phyloP scores from a whole-genome alignment of 1,284 basidiomycete species.

The Exobasidium rhododendri region DNA sequence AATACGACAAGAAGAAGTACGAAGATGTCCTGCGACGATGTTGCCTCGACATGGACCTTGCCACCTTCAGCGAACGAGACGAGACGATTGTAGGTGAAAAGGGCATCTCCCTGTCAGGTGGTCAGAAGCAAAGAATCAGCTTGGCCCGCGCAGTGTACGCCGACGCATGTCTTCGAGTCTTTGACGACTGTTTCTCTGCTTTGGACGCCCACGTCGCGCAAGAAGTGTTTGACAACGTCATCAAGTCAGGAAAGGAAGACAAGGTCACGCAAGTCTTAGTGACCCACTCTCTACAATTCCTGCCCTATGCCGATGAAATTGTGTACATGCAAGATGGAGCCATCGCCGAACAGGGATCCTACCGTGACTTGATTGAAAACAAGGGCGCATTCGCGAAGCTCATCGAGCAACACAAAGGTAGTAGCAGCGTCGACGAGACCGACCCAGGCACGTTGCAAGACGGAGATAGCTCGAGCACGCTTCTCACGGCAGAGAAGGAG shows the following conservation, averaged over 20 bases:
- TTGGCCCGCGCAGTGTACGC: conserved; percentile 78
- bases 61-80: conserved; percentile 69
- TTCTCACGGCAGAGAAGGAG: background rate
- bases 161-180: conserved; percentile 69
- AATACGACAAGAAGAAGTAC: conserved; percentile 60
- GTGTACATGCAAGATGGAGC: conserved; percentile 23
- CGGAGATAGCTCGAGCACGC: background rate
- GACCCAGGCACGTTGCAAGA: too few species aligned
- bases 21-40: conserved; percentile 44
- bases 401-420: background rate
- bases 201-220: conserved; percentile 80
- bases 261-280: conserved; percentile 25
- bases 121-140: conserved; percentile 72
- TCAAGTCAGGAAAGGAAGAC: conserved; percentile 13
- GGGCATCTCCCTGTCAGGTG: conserved; percentile 72
- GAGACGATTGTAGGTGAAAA: conserved; percentile 88
- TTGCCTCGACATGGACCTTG: conserved; percentile 62
- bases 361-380: conserved; percentile 68
- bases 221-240: conserved; percentile 58
- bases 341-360: conserved; percentile 62
- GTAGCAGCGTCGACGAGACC: conserved; percentile 14
- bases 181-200: conserved; percentile 67
- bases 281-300: conserved; percentile 25
- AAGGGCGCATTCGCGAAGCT: conserved; percentile 56
- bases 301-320: conserved; percentile 21